Evolutionary conservation across 108 stramenopile genomes (phyloP).

Genomic region (Pseudonitzschia multiseries): DNA sequence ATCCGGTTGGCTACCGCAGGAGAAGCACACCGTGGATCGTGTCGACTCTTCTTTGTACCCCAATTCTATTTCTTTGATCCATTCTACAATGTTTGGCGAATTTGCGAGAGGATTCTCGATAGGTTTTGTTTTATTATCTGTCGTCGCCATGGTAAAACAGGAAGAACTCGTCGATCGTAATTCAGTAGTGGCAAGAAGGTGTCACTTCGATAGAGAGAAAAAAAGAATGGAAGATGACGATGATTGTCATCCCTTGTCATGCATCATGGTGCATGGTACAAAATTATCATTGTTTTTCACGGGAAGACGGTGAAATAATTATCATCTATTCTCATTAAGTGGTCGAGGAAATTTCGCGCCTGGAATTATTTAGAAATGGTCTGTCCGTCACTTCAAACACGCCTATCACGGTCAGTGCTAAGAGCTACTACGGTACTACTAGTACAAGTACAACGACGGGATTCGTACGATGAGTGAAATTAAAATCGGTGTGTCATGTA

Average conservation of each 20-base stretch:
- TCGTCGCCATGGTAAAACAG: background rate
- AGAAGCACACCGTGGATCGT: constrained; percentile 48
- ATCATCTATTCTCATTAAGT: background rate
- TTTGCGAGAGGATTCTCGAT: constrained; percentile 31
- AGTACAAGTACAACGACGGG: no score
- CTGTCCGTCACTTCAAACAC: background rate
- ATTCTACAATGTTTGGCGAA: constrained; percentile 31
- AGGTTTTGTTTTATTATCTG: background rate
- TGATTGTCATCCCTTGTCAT: no score
- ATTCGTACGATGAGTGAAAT: no score
- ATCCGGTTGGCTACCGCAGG: constrained; percentile 40
- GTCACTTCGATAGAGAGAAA: no score
- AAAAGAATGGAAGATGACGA: no score
- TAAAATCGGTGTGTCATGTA: no score
- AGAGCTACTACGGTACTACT: no score
- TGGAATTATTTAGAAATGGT: background rate
- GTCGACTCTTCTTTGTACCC: constrained; percentile 49
- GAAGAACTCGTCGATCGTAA: background rate
- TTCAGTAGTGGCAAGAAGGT: no score
- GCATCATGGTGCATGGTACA: no score
- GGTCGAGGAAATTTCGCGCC: background rate
- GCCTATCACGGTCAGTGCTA: no score
- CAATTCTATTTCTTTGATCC: constrained; percentile 65
- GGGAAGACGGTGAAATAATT: no score
- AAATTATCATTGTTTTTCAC: no score